phyloP scores from a whole-genome alignment of 176 grass and related monocot genomes.

The Raddia distichophylla region DNA sequence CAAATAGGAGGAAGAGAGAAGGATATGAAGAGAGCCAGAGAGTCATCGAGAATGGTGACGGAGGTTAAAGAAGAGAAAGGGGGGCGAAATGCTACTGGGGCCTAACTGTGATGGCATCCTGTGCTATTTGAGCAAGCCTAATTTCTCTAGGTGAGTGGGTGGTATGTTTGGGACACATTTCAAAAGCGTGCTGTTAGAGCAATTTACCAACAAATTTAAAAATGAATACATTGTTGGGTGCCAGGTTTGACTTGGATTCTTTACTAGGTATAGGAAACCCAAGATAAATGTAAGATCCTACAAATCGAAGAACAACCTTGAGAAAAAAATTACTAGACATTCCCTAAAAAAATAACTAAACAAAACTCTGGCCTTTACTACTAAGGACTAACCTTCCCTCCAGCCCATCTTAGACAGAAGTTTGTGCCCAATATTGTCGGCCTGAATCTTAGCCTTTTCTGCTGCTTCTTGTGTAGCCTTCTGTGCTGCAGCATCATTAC shows the following conservation, averaged over 20 bases:
- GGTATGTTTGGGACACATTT: no score
- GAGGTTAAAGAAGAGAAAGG: no score
- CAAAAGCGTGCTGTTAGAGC: no score
- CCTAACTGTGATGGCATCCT: no score
- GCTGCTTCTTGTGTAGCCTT: slow-evolving; percentile 80
- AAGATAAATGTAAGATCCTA: slow-evolving; percentile 13
- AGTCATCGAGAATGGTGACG: no score
- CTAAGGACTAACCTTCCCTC: slow-evolving; percentile 80
- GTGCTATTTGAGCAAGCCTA: no score
- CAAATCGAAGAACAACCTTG: neutral
- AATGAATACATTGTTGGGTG: neutral
- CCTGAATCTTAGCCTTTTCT: slow-evolving; percentile 96
- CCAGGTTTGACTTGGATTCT: neutral
- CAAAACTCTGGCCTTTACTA: neutral
- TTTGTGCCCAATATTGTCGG: slow-evolving; percentile 96
- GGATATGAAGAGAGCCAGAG: no score
- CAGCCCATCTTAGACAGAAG: slow-evolving; percentile 99
- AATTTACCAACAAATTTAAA: no score
- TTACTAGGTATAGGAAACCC: slow-evolving; percentile 4
- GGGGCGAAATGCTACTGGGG: no score
- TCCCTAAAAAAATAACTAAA: neutral
- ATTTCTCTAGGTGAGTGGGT: no score
- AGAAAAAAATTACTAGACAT: neutral
- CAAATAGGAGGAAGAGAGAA: no score
- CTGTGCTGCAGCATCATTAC: slow-evolving; percentile 79